phyloP scores from a whole-genome alignment of 345 rosid species.

The Arabidopsis thaliana region TAIR10.1 NC_003075.7:17781001-17781500 shows the following conservation, averaged over 20 bases:
- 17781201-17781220: not conserved
- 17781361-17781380: conserved; percentile 83
- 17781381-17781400: conserved; percentile 84
- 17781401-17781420: conserved; percentile 34
- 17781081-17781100: conserved; percentile 1
- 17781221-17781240: not conserved
- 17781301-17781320: conserved; percentile 75
- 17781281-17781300: conserved; percentile 42
- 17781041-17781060: conserved; percentile 72
- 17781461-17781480: conserved; percentile 70
- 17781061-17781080: conserved; percentile 41
- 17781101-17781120: not conserved
- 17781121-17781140: conserved; percentile 28
- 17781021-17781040: conserved; percentile 57
- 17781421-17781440: conserved; percentile 32
- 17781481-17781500: conserved; percentile 77
- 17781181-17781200: conserved; percentile 38
- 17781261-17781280: not conserved
- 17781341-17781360: conserved; percentile 74
- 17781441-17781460: conserved; percentile 29
- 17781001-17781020: conserved; percentile 55
- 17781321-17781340: conserved; percentile 90
- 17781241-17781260: not conserved
- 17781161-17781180: conserved; percentile 45
- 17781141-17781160: conserved; percentile 67